Evolutionary conservation across 2,329 filamentous ascomycete genomes (phyloP), one percentile per base, ranked within the genome.

Genomic region (Pseudogymnoascus sp.): DNA sequence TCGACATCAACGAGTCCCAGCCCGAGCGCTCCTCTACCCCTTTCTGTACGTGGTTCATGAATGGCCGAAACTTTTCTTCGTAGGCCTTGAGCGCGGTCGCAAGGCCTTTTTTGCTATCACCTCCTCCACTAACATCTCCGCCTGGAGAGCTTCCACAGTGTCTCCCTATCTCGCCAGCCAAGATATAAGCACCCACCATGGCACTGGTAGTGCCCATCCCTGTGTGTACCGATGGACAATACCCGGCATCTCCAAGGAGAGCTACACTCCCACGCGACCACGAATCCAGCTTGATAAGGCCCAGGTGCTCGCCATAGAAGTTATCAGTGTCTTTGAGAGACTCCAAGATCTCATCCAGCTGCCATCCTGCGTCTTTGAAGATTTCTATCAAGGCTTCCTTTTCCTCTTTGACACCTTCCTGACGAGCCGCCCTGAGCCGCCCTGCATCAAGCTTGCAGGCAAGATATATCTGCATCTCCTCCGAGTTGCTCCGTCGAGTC

Each of bases 171-270:
- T 84, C 83, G 1, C 84, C 84, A 0, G 83, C 84, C 3, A 87
- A 74, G 2, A 84, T 72, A 68, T 86, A 87, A 0, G 82, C 81
- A 0, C 79, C 79, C 0, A 81, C 69, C 0, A 86, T 68, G 0
- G 78, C 78, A 0, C 75, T 67, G 1, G 78, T 79, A 0, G 81
- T 84, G 0, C 83, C 83, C 73, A 81, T 78, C 0, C 83, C 84
- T 0, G 78, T 80, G 3, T 79, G 65, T 0, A 78, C 76, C 0
- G 78, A 76, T 0, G 82, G 81, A 24, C 77, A 79, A 67, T 79
- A 81, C 0, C 73, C 82, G 1, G 84, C 81, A 65, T 88, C 84
- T 0, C 84, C 84, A 0, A 85, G 61, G 0, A 85, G 72, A 1
- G 75, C 78, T 2, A 84, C 76, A 0, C 82, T 78, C 0, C 80